Base-by-base conservation (phyloP, 805 yeast genomes). In the Jamesozyma hellenica region DNA sequence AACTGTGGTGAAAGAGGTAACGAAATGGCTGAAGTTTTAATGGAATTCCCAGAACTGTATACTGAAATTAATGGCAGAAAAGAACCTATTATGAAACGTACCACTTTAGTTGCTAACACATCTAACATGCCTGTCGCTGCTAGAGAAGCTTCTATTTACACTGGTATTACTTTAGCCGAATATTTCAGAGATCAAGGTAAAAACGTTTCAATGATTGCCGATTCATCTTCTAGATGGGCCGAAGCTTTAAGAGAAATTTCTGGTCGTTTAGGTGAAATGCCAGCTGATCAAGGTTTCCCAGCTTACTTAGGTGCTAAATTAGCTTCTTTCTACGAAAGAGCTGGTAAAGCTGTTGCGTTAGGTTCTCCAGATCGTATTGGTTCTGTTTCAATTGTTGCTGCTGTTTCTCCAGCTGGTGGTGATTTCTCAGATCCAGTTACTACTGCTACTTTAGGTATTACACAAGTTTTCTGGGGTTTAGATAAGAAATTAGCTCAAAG, bases 251-350 rank as follows among this genome's bases (percentile, higher is more conserved):
- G 99, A 81, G 99, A 92, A 76, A 82, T 92, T 64, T 88, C 97
- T 39, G 99, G 99, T 77, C 94, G 99, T 77, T 74, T 92, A 65
- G 99, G 98, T 70, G 99, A 92, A 74, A 92, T 92, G 99, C 99
- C 99, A 63, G 99, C 99, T 46, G 99, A 92, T 70, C 98, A 94
- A 74, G 99, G 99, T 74, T 92, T 88, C 92, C 99, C 99, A 46
- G 99, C 99, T 38, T 92, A 92, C 65, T 74, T 92, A 64, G 98
- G 98, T 71, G 96, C 99, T 39, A 92, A 92, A 64, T 76, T 92
- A 57, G 97, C 99, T 42, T 90, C 97, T 41, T 92, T 92, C 77
- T 92, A 92, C 68, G 99, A 92, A 72, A 86, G 99, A 72, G 99
- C 99, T 35, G 99, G 99, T 70, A 86, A 82, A 64, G 94, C 95